These are phyloP conservation scores for Cercospora berteroae DNA, from an alignment of 2,329 filamentous ascomycete genomes.

Conservation along the genomic window DNA sequence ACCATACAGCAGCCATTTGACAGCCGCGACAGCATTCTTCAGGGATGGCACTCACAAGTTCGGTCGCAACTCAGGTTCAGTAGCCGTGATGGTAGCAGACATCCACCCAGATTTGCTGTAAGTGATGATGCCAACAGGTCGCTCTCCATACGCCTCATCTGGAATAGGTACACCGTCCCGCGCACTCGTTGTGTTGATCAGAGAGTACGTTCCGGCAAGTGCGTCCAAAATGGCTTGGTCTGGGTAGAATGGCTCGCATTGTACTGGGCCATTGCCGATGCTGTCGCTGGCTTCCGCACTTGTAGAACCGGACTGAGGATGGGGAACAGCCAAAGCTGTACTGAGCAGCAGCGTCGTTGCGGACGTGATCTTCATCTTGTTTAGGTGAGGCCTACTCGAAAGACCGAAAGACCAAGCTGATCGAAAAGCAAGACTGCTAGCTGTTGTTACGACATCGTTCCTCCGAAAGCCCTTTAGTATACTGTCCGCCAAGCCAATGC, in stretches of 20 bases:
- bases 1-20: not conserved
- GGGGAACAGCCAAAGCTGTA: not conserved
- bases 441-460: not conserved
- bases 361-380: not conserved
- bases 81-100: conserved; percentile 17
- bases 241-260: conserved; percentile 1
- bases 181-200: conserved; percentile 14
- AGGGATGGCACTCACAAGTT: not conserved
- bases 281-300: not conserved
- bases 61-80: conserved; percentile 15
- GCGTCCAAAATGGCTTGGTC: conserved; percentile 11
- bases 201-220: conserved; percentile 14
- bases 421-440: not conserved
- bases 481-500: not conserved
- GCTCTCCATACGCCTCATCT: conserved; percentile 9
- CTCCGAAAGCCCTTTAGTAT: not conserved
- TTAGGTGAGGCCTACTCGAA: no score
- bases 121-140: conserved; percentile 17
- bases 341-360: not conserved
- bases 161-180: conserved; percentile 13
- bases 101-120: conserved; percentile 17
- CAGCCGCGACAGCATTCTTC: not conserved
- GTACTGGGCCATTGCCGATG: not conserved
- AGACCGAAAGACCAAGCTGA: not conserved
- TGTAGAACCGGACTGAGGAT: not conserved